A percentile compares a stretch with the other conserved stretches of the same genome.
Evolutionary conservation across 345 rosid species (phyloP).

Genomic region (Brassica incana): DNA sequence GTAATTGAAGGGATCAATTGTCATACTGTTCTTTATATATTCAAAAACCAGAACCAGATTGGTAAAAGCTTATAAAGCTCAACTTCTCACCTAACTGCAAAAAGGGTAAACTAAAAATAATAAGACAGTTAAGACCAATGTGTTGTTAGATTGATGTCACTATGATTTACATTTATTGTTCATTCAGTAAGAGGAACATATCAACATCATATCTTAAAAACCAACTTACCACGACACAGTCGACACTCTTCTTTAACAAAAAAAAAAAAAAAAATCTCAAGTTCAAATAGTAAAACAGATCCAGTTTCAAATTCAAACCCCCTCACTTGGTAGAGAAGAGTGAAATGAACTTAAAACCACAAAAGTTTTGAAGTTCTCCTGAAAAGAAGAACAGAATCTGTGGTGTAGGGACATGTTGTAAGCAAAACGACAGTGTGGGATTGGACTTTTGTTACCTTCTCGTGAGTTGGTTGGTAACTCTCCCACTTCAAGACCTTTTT

Average conservation of each 20-base stretch:
- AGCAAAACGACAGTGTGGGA: conserved; percentile 20
- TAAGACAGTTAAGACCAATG: conserved; percentile 3
- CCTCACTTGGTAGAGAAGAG: conserved; percentile 12
- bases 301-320: neutral
- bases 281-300: conserved; percentile 21
- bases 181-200: conserved; percentile 29
- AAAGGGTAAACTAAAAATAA: conserved; percentile 2
- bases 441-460: conserved; percentile 36
- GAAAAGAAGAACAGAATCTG: conserved; percentile 13
- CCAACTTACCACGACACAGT: conserved; percentile 22
- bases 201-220: conserved; percentile 29
- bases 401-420: conserved; percentile 19
- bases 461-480: conserved; percentile 33
- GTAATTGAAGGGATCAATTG: conserved; percentile 38
- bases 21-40: conserved; percentile 33
- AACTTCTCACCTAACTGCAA: conserved; percentile 34
- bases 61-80: conserved; percentile 11
- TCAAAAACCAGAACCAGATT: too few species aligned
- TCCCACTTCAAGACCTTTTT: conserved; percentile 28
- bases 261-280: neutral
- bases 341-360: conserved; percentile 4
- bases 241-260: neutral
- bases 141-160: conserved; percentile 35
- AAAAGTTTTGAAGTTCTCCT: neutral
- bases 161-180: conserved; percentile 33